phyloP scores from a whole-genome alignment of 257 asterid species.

The Lavandula angustifolia region DNA sequence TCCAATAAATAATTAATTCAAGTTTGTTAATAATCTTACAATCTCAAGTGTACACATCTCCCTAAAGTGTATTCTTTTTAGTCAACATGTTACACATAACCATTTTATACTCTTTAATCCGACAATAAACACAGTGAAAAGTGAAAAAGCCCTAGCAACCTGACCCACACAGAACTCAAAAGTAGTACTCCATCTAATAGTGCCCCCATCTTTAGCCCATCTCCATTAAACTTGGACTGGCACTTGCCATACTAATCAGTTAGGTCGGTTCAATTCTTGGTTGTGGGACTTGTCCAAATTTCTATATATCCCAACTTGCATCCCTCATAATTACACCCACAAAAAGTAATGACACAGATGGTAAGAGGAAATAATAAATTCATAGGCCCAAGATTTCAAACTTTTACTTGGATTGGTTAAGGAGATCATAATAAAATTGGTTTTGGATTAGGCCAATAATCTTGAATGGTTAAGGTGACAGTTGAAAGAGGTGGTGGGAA shows the following conservation, averaged over 20 bases:
- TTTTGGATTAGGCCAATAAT: slow-evolving; percentile 44
- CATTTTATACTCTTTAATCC: neutral
- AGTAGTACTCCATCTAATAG: slow-evolving; percentile 39
- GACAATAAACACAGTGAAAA: neutral
- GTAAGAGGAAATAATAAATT: slow-evolving; percentile 25
- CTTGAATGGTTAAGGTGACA: slow-evolving; percentile 46
- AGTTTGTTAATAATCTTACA: no score
- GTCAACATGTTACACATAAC: no score
- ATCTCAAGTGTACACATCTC: no score
- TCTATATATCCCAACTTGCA: slow-evolving; percentile 33
- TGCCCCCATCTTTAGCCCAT: slow-evolving; percentile 21
- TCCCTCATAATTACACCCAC: slow-evolving; percentile 23
- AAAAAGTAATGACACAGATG: slow-evolving; percentile 15
- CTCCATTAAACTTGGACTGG: slow-evolving; percentile 37
- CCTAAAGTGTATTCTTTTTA: no score
- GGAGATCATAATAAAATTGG: slow-evolving; percentile 25
- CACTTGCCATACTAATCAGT: slow-evolving; percentile 41
- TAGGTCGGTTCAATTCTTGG: slow-evolving; percentile 38
- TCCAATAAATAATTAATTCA: neutral
- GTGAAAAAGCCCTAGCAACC: neutral
- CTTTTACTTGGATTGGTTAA: slow-evolving; percentile 32
- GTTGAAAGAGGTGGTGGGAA: slow-evolving; percentile 53
- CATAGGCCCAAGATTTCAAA: slow-evolving; percentile 12
- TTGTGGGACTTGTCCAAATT: slow-evolving; percentile 23
- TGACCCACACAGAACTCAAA: slow-evolving; percentile 1